These are phyloP conservation scores for Cercis canadensis DNA, from an alignment of 306 rosid genomes.

Conservation along the genomic window DNA sequence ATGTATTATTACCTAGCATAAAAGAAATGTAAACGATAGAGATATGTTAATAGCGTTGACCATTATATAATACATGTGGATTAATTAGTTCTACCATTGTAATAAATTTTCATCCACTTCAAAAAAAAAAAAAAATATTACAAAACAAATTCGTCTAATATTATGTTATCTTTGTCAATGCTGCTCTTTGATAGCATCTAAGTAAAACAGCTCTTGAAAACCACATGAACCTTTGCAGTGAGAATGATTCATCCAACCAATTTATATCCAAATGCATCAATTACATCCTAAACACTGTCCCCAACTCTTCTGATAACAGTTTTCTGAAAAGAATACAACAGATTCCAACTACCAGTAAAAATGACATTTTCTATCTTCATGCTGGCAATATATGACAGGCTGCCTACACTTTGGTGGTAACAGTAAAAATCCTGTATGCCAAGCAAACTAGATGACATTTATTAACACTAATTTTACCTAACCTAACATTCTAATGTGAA, in stretches of 20 bases:
- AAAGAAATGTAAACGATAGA: too few relatives aligned
- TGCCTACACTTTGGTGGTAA: slow-evolving; percentile 47
- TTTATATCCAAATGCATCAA: slow-evolving; percentile 49
- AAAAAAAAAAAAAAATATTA: too few relatives aligned
- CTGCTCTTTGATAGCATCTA: too few relatives aligned
- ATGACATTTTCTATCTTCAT: slow-evolving; percentile 41
- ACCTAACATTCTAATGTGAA: slow-evolving; percentile 49
- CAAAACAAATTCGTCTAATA: too few relatives aligned
- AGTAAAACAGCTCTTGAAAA: too few relatives aligned
- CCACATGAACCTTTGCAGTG: neutral
- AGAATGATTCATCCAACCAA: slow-evolving; percentile 35
- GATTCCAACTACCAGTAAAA: slow-evolving; percentile 36
- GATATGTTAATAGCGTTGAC: too few relatives aligned
- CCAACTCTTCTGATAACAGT: slow-evolving; percentile 28
- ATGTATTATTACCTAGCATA: too few relatives aligned
- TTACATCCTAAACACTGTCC: slow-evolving; percentile 39
- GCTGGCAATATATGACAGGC: slow-evolving; percentile 49
- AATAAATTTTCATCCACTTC: too few relatives aligned
- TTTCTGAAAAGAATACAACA: slow-evolving; percentile 45
- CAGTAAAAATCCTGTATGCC: slow-evolving; percentile 48
- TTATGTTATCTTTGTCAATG: too few relatives aligned
- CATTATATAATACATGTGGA: too few relatives aligned
- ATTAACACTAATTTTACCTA: slow-evolving; percentile 49
- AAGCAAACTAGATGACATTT: slow-evolving; percentile 45
- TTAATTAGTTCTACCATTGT: too few relatives aligned